Base-by-base conservation (phyloP, 164 flowering plant genomes). In the Stephania cephalantha region DNA sequence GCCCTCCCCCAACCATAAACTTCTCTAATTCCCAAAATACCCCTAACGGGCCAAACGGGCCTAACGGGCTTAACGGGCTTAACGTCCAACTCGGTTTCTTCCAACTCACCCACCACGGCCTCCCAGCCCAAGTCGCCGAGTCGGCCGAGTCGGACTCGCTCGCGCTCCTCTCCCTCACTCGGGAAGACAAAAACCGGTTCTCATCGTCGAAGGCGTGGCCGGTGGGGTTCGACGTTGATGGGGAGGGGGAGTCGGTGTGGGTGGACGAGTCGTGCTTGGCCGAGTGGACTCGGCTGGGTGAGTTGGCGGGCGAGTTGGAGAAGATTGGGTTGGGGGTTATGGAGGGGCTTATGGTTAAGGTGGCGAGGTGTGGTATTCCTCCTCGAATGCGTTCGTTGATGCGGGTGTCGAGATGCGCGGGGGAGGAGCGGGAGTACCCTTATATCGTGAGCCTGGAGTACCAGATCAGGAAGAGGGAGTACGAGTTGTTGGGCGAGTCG, bases 401-500 rank as follows among this genome's bases (percentile, higher is more conserved):
- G 90, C 88, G 94, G 97, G 72, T 93, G 22, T 83, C 90, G 7
- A 18, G 25, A 25, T 25, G 25, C 25, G 64, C 18, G 64, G 64
- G 18, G 64, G 9, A 85, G 55, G 85, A 87, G 73, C 84, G 86
- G 83, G 75, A 79, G 30, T 91, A 93, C 83, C 97, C 95, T 74
- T 90, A 86, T 71, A 73, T 88, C 0, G 75, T 93, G 48, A 88
- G 90, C 74, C 80, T 93, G 74, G 87, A 88, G 71, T 90, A 85
- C 65, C 91, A 90, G 79, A 80, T 85, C 65, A 73, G 86, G 81
- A 7, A 73, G 52, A 85, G 78, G 79, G 87, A 82, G 69, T 83
- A 76, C 52, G 83, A 88, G 0, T 9, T 93, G 84, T 74, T 82
- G 77, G 69, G 84, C 17, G 97, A 90, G 74, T 87, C 96, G 72